phyloP scores from a whole-genome alignment of 176 grass and related monocot genomes.

The Musa troglodytarum region DNA sequence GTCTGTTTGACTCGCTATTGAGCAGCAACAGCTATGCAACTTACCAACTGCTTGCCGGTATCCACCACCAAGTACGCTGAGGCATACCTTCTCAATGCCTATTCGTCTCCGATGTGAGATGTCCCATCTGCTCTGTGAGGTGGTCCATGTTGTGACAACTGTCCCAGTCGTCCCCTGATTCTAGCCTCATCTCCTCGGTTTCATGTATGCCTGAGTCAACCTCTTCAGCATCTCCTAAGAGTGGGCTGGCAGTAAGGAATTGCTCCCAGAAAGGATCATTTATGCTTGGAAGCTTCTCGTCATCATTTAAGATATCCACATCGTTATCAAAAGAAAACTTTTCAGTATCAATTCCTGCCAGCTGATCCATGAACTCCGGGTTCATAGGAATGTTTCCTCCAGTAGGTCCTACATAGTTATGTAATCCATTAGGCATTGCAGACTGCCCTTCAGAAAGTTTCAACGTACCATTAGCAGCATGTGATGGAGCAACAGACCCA shows the following conservation, averaged over 20 bases:
- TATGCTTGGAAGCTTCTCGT: slow-evolving; percentile 58
- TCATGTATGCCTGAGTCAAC: slow-evolving; percentile 43
- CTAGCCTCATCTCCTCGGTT: background rate
- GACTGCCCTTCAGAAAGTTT: background rate
- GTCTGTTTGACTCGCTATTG: too few species aligned
- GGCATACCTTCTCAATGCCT: slow-evolving; percentile 10
- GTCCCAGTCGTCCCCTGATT: background rate
- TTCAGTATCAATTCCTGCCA: background rate
- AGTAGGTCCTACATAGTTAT: background rate
- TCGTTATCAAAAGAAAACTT: slow-evolving; percentile 2
- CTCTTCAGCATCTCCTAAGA: slow-evolving; percentile 50
- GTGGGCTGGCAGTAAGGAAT: slow-evolving; percentile 51
- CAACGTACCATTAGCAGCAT: background rate
- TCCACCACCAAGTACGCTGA: background rate
- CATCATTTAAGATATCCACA: slow-evolving; percentile 1
- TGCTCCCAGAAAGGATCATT: slow-evolving; percentile 95
- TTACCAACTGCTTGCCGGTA: too few species aligned
- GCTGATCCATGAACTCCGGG: slow-evolving; percentile 30
- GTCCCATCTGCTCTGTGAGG: slow-evolving; percentile 81
- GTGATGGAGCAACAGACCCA: slow-evolving; percentile 15
- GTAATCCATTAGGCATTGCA: background rate
- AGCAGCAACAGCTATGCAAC: too few species aligned
- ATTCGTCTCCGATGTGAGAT: slow-evolving; percentile 51
- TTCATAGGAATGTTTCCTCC: slow-evolving; percentile 6
- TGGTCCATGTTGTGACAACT: slow-evolving; percentile 33